Conservation (phyloP, 192 early-diverging fungal genomes). For the Dissophora ornata region DNA sequence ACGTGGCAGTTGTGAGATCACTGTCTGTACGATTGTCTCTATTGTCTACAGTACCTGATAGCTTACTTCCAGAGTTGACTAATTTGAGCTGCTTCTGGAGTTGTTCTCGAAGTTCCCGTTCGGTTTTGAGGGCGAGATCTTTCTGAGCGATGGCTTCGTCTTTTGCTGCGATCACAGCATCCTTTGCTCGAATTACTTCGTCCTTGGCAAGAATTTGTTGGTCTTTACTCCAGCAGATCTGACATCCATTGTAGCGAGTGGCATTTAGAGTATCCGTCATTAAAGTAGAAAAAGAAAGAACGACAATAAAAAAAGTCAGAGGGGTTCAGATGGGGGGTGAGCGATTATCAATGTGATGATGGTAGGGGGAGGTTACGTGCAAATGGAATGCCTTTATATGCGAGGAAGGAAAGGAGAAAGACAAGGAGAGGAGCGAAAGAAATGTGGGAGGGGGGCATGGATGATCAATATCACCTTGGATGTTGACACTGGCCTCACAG, state of each 20-base stretch:
- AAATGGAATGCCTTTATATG: no score
- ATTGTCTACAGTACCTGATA: no score
- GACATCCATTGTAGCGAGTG: background rate
- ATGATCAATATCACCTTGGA: no score
- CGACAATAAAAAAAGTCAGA: no score
- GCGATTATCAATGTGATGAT: no score
- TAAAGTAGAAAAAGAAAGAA: background rate
- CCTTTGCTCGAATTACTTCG: constrained; percentile 42
- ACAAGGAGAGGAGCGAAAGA: no score
- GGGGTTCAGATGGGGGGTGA: no score
- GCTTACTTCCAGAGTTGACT: constrained; percentile 26
- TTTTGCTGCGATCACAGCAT: constrained; percentile 17
- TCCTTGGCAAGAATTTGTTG: constrained; percentile 42
- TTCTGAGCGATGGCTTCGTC: constrained; percentile 42
- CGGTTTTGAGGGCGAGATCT: constrained; percentile 17
- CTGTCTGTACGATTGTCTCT: no score
- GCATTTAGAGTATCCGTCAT: background rate
- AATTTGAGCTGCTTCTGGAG: constrained; percentile 44
- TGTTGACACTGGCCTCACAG: no score
- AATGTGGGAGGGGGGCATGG: no score
- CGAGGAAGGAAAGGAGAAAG: background rate
- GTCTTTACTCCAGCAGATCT: constrained; percentile 35
- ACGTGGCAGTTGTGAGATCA: no score
- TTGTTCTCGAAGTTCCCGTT: constrained; percentile 30
- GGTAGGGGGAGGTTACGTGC: no score